A percentile compares a stretch with the other conserved stretches of the same genome.
Evolutionary conservation across 148 eudicot genomes (phyloP).

Genomic region (Talinum fruticosum): DNA sequence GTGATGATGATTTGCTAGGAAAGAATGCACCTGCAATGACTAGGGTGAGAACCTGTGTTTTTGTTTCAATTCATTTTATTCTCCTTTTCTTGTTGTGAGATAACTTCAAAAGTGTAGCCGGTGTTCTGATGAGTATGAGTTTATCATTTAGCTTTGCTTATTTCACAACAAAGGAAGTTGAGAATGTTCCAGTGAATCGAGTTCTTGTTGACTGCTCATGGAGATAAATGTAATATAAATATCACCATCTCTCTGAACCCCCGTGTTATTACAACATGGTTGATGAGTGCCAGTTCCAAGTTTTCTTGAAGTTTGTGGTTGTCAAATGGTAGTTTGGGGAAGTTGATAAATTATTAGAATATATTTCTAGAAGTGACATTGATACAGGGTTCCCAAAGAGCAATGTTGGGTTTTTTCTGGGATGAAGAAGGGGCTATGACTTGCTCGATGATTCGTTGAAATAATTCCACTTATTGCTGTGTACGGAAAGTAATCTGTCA

Average conservation of each 20-base stretch:
- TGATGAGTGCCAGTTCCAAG: neutral
- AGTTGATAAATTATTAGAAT: neutral
- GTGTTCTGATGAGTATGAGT: neutral
- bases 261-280: neutral
- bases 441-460: neutral
- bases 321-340: neutral
- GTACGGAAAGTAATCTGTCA: neutral
- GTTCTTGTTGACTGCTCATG: neutral
- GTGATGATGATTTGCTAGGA: slow-evolving; percentile 88
- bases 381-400: neutral
- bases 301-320: neutral
- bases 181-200: neutral
- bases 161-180: neutral
- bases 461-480: neutral
- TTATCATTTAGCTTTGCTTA: neutral
- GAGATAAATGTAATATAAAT: neutral
- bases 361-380: neutral
- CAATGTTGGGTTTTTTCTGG: neutral
- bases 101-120: slow-evolving; percentile 1
- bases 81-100: neutral
- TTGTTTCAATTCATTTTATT: neutral
- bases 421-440: neutral
- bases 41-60: slow-evolving; percentile 55
- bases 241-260: neutral
- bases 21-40: slow-evolving; percentile 93